Base-by-base conservation (phyloP, 225 moss, liverwort and hornwort species). In the Pseudoscleropodium purum region DNA sequence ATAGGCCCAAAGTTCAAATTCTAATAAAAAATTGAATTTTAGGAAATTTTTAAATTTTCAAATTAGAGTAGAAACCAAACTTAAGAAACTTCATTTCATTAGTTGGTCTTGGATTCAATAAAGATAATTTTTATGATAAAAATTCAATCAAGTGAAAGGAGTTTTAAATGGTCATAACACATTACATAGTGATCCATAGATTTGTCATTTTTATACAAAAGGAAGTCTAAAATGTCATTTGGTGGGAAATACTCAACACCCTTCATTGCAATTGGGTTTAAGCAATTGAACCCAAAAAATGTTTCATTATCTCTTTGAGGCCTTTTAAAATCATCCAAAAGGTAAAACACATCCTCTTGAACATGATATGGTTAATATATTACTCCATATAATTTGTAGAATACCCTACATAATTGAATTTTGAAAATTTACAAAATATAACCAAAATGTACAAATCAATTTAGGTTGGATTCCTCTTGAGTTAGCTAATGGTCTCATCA, bases 151-250 rank as follows among this genome's bases (percentile, higher is more conserved):
- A 41, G 29, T 17, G 3, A 73, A 43, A 73, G 4, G 17, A 43
- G 6, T 0, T 43, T 3, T 6, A 10, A 45, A 1, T 45, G 45
- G 2, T 9, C 6, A 27, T 27, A 1, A 45, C 11, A 75, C 47
- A 47, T 74, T 30, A 74, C 45, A 18, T 43, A 3, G 16, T 9
- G 26, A 73, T 15, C 9, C 2, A 27, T 10, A 4, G 11, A 47
- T 47, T 45, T 47, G 3, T 1, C 9, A 26, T 30, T 75, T 45
- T 30, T 3, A 2, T 6, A 45, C 30, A 0, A 6, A 41, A 70
- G 25, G 8, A 75, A 75, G 10, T 47, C 30, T 29, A 75, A 6
- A 75, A 47, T 75, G 18, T 75, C 3, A 75, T 11, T 11, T 9
- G 10, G 3, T 15, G 16, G 1, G 5, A 6, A 16, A 2, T 16